Conservation (phyloP, 352 stramenopile species). For the Phytophthora pisi region DNA sequence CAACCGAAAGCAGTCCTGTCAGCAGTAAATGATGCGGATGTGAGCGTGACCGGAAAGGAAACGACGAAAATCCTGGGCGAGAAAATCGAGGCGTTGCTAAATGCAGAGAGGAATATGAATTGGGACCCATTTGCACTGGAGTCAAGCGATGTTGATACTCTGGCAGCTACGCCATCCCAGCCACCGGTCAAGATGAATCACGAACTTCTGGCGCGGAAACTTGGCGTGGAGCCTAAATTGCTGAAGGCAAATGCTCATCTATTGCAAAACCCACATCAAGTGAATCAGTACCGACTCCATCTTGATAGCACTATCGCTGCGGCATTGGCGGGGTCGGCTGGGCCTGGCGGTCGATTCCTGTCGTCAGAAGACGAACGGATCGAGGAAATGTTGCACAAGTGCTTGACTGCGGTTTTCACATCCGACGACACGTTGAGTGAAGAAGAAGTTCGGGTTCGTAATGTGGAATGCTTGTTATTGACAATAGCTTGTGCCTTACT, state of each 20-base stretch:
- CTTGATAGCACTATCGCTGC: constrained; percentile 27
- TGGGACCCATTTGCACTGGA: constrained; percentile 42
- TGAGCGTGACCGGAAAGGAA: constrained; percentile 7
- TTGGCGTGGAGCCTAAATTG: constrained; percentile 46
- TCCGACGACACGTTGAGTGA: constrained; percentile 68
- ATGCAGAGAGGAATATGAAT: constrained; percentile 9
- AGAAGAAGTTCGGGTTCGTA: constrained; percentile 60
- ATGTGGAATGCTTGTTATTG: not conserved
- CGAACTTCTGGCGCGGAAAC: constrained; percentile 34
- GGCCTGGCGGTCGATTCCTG: constrained; percentile 41
- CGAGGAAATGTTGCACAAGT: constrained; percentile 84
- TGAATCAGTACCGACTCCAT: constrained; percentile 49
- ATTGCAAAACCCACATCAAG: constrained; percentile 44
- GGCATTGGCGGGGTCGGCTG: constrained; percentile 22
- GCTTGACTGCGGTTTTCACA: constrained; percentile 81
- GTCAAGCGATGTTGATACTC: constrained; percentile 20
- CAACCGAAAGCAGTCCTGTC: not conserved
- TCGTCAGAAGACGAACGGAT: constrained; percentile 79
- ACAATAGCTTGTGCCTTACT: constrained; percentile 7
- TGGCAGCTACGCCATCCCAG: constrained; percentile 8
- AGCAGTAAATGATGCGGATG: constrained; percentile 2
- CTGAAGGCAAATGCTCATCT: constrained; percentile 46
- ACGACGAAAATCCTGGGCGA: constrained; percentile 24
- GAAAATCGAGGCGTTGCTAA: constrained; percentile 44
- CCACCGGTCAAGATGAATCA: constrained; percentile 11